phyloP scores from a whole-genome alignment of 768 basidiomycete species.

The Boletus sp. region DNA sequence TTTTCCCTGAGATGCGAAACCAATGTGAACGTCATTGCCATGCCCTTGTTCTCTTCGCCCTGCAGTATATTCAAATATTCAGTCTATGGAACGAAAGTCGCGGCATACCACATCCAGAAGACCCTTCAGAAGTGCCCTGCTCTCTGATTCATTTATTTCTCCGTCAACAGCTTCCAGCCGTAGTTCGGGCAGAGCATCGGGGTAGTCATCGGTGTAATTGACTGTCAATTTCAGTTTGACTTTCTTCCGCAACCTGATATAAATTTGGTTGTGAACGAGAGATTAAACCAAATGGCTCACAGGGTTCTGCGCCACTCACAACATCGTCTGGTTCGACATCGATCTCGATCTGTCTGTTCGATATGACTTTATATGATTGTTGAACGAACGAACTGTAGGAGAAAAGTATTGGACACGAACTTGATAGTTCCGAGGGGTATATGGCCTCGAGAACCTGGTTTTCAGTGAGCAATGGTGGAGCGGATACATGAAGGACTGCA shows the following conservation, averaged over 20 bases:
- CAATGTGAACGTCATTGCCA: conserved; percentile 98
- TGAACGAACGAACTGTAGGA: conserved; percentile 41
- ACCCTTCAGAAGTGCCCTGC: conserved; percentile 50
- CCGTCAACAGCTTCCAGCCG: conserved; percentile 62
- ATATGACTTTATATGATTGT: conserved; percentile 66
- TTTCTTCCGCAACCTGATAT: conserved; percentile 36
- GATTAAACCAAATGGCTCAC: conserved; percentile 36
- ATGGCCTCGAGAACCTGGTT: conserved; percentile 88
- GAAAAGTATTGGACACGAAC: conserved; percentile 55
- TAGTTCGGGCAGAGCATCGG: conserved; percentile 76
- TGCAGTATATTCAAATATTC: conserved; percentile 24
- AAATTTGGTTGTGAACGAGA: conserved; percentile 6
- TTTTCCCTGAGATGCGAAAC: conserved; percentile 82
- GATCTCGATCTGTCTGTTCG: conserved; percentile 78
- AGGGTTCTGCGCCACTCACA: conserved; percentile 53
- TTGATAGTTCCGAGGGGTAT: conserved; percentile 89
- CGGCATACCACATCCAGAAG: conserved; percentile 53
- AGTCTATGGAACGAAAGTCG: conserved; percentile 3
- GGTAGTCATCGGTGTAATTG: conserved; percentile 79
- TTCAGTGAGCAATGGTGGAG: conserved; percentile 9
- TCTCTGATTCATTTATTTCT: conserved; percentile 58
- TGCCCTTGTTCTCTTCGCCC: conserved; percentile 86
- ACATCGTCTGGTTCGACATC: conserved; percentile 84
- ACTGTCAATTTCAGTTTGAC: conserved; percentile 74
- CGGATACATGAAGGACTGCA: conserved; percentile 8